A percentile compares a stretch with the other conserved stretches of the same genome.
phyloP scores from a whole-genome alignment of 2,329 filamentous ascomycete genomes.

The Ceratocystis papillata region DNA sequence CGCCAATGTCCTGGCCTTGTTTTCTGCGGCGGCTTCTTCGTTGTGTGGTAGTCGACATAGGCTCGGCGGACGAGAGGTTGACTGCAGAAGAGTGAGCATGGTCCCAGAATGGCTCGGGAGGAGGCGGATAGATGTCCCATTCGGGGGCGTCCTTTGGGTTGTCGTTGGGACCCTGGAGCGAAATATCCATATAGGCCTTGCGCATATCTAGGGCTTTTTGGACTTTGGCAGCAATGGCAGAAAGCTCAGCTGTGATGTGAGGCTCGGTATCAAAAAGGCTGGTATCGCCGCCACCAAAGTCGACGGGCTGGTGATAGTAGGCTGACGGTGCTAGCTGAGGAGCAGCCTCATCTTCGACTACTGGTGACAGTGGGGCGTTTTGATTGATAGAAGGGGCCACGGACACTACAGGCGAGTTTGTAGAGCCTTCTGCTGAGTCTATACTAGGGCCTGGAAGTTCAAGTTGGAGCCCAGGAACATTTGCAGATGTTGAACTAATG shows the following conservation, averaged over 20 bases:
- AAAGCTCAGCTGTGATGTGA: conserved; percentile 72
- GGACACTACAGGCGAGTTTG: conserved; percentile 16
- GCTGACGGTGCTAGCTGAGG: not conserved
- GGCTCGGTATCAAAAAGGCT: conserved; percentile 60
- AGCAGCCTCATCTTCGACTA: conserved; percentile 4
- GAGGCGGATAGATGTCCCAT: conserved; percentile 85
- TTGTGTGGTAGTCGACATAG: conserved; percentile 27
- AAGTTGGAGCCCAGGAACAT: conserved; percentile 6
- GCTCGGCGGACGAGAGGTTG: conserved; percentile 24
- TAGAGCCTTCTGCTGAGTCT: conserved; percentile 16
- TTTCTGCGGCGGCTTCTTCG: conserved; percentile 44
- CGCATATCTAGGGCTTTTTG: conserved; percentile 79
- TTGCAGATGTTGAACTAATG: not conserved
- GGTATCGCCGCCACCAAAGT: conserved; percentile 23
- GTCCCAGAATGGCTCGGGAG: conserved; percentile 83
- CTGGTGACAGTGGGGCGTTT: conserved; percentile 9
- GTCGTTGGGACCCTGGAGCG: conserved; percentile 67
- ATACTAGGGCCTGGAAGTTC: conserved; percentile 20
- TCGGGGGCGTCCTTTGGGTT: conserved; percentile 76
- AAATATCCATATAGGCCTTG: conserved; percentile 78
- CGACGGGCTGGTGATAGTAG: conserved; percentile 17
- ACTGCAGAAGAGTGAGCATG: conserved; percentile 28
- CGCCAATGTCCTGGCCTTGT: conserved; percentile 78
- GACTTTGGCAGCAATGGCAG: conserved; percentile 79
- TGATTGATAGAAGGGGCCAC: conserved; percentile 7